These are phyloP conservation scores for Dryadomyces quercivorus DNA, from an alignment of 2,329 filamentous ascomycete species.

Conservation along the genomic window DNA sequence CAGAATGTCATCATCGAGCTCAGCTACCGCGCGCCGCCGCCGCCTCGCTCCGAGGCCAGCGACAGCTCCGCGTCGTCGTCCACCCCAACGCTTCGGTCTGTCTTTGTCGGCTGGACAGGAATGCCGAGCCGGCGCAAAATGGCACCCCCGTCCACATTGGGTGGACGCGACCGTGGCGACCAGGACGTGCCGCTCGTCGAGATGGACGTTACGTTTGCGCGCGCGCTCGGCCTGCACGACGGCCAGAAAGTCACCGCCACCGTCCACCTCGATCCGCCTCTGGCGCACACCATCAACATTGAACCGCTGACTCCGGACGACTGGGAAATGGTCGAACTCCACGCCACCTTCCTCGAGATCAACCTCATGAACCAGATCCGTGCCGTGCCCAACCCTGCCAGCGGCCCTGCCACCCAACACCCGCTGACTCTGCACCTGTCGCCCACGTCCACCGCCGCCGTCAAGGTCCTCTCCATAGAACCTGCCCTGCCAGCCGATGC, in stretches of 20 bases:
- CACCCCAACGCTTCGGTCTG: constrained; percentile 37
- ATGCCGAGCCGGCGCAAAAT: constrained; percentile 87
- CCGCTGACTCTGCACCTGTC: constrained; percentile 86
- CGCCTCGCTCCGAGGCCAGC: constrained; percentile 30
- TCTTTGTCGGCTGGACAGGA: constrained; percentile 93
- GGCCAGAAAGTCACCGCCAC: constrained; percentile 63
- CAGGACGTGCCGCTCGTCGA: constrained; percentile 71
- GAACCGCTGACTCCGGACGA: constrained; percentile 91
- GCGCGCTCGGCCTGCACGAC: constrained; percentile 63
- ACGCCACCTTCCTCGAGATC: constrained; percentile 88
- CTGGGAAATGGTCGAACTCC: constrained; percentile 97
- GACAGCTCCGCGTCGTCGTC: constrained; percentile 21
- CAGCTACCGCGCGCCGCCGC: constrained; percentile 52
- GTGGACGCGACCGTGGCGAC: constrained; percentile 34
- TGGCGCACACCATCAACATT: constrained; percentile 91
- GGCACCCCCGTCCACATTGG: constrained; percentile 42
- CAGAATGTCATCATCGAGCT: constrained; percentile 97
- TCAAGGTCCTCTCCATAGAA: constrained; percentile 71
- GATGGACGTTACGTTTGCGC: constrained; percentile 74
- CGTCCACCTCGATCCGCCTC: constrained; percentile 79
- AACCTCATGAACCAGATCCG: constrained; percentile 90
- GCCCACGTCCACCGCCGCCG: constrained; percentile 88
- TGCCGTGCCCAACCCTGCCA: constrained; percentile 77
- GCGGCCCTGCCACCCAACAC: constrained; percentile 47
- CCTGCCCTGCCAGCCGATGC: constrained; percentile 56